These are phyloP conservation scores for Dryas octopetala DNA, from an alignment of 306 rosid species.

Conservation along the genomic window DNA sequence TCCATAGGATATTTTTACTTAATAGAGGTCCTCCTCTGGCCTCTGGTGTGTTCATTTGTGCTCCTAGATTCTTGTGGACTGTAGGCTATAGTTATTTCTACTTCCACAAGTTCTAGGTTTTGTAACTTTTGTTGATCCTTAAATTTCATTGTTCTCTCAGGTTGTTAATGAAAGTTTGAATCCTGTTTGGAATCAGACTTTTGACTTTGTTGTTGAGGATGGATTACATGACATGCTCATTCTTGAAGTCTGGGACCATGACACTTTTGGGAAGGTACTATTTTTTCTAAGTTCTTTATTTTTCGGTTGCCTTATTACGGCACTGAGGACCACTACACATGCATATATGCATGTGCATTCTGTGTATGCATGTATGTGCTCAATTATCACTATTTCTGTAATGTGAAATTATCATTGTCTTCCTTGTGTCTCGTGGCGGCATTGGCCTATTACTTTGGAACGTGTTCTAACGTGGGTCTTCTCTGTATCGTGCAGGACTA, in stretches of 20 bases:
- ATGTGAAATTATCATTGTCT: neutral
- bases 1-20: neutral
- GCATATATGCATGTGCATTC: too few relatives aligned
- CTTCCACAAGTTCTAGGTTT: constrained; percentile 17
- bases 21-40: neutral
- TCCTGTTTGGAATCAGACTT: constrained; percentile 99
- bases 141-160: constrained; percentile 40
- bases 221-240: constrained; percentile 95
- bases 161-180: constrained; percentile 86
- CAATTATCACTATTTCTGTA: neutral
- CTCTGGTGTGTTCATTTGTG: neutral
- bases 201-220: constrained; percentile 93
- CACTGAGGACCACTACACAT: too few relatives aligned
- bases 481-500: constrained; percentile 56
- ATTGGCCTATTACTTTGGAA: too few relatives aligned
- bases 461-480: neutral
- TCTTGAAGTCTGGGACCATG: constrained; percentile 88
- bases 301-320: neutral
- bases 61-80: constrained; percentile 14
- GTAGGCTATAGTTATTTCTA: neutral
- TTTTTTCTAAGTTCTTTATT: constrained; percentile 1
- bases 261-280: constrained; percentile 93
- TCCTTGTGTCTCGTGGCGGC: too few relatives aligned
- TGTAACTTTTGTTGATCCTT: constrained; percentile 18
- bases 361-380: too few relatives aligned